Conservation (phyloP, 164 flowering plant genomes). For the Magnolia kwangsiensis region DNA sequence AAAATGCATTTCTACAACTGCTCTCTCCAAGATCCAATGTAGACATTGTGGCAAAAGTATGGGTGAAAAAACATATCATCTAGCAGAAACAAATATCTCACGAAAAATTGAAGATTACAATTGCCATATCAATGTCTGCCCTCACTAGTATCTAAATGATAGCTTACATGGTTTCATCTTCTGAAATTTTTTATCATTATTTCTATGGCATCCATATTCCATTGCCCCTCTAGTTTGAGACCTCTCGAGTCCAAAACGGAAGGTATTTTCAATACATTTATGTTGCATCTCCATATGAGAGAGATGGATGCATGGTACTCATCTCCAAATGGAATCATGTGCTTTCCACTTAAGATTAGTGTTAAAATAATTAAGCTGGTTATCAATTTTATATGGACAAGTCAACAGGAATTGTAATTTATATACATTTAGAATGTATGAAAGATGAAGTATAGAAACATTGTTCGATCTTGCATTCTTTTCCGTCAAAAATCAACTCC, state of each 20-base stretch:
- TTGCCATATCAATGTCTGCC: background rate
- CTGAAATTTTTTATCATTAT: too few species aligned
- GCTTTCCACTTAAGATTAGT: too few species aligned
- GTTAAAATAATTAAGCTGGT: background rate
- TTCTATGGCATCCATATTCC: background rate
- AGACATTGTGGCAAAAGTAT: background rate
- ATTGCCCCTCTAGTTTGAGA: background rate
- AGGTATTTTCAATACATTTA: too few species aligned
- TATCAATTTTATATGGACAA: background rate
- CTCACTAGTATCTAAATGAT: background rate
- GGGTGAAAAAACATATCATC: background rate
- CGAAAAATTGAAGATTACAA: background rate
- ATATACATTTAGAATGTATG: background rate
- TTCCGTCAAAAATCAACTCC: too few species aligned
- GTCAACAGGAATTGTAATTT: background rate
- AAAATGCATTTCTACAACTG: too few species aligned
- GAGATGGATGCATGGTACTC: background rate
- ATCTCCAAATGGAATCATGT: too few species aligned
- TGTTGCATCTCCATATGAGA: background rate
- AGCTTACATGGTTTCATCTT: background rate
- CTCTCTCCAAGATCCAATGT: too few species aligned
- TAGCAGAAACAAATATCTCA: background rate
- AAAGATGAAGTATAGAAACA: background rate
- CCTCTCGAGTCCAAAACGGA: background rate
- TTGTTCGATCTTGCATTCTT: too few species aligned